Conservation (phyloP, 2,329 filamentous ascomycete genomes). For the Verticillium nonalfalfae region DNA sequence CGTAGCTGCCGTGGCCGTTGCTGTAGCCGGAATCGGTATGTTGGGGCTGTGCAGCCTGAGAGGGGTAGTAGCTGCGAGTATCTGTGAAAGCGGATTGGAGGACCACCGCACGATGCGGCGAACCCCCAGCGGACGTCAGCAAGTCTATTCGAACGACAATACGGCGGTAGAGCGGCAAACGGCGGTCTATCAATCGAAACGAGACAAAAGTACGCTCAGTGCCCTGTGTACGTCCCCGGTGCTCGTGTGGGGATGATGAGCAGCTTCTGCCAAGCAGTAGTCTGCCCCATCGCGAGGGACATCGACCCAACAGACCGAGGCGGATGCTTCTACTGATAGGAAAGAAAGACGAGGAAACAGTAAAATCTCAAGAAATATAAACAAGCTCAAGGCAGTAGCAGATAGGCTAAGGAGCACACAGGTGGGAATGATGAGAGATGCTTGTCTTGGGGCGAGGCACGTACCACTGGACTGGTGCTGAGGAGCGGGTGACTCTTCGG, state of each 20-base stretch:
- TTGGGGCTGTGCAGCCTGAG: slow-evolving; percentile 2
- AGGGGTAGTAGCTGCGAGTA: slow-evolving; percentile 3
- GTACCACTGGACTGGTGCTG: neutral
- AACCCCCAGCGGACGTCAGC: neutral
- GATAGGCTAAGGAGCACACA: too few relatives aligned
- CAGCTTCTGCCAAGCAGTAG: too few relatives aligned
- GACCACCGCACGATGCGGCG: neutral
- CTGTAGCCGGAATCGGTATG: slow-evolving; percentile 2
- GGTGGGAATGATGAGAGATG: neutral
- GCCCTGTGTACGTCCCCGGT: neutral
- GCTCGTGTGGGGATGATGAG: too few relatives aligned
- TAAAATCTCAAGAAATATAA: too few relatives aligned
- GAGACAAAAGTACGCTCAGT: neutral
- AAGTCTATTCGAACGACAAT: neutral
- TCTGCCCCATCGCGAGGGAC: too few relatives aligned
- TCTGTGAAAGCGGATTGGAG: neutral
- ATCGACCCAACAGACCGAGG: too few relatives aligned
- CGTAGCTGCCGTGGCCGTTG: neutral
- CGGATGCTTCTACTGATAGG: too few relatives aligned
- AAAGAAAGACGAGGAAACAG: neutral
- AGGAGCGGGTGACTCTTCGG: neutral
- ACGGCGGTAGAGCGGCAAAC: neutral
- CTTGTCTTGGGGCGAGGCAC: neutral
- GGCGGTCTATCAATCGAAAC: too few relatives aligned
- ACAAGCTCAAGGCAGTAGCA: neutral